A percentile compares a stretch with the other conserved stretches of the same genome.
These are phyloP conservation scores for Nicotiana rustica DNA, from an alignment of 305 asterid genomes.

Conservation along the genomic window DNA sequence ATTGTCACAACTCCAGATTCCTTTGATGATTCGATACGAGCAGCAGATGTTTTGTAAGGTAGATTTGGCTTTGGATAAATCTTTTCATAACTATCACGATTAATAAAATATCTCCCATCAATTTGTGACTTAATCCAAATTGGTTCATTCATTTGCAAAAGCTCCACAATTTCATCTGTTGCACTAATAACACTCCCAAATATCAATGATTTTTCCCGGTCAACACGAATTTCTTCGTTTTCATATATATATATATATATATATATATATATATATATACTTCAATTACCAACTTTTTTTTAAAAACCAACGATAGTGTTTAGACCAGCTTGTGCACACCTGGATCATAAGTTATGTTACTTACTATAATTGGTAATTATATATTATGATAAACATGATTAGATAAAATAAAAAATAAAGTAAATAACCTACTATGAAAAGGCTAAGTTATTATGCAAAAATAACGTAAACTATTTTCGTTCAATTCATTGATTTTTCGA, in stretches of 20 bases:
- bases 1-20: conserved; percentile 64
- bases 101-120: conserved; percentile 54
- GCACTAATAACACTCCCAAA: conserved; percentile 53
- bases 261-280: no score
- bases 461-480: neutral
- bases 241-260: conserved; percentile 18
- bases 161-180: conserved; percentile 63
- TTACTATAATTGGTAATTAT: neutral
- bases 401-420: neutral
- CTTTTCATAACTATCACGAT: conserved; percentile 60
- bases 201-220: conserved; percentile 45
- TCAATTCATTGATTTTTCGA: neutral
- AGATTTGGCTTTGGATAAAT: conserved; percentile 52
- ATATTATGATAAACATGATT: neutral
- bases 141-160: conserved; percentile 61
- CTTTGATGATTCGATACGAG: conserved; percentile 74
- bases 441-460: no score
- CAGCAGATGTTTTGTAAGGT: conserved; percentile 44
- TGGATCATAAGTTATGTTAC: neutral
- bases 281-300: no score
- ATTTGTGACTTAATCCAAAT: conserved; percentile 58
- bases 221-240: neutral
- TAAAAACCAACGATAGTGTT: no score
- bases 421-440: neutral
- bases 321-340: no score